Conservation (phyloP, 2,329 filamentous ascomycete species). For the Didymella pinodella region DNA sequence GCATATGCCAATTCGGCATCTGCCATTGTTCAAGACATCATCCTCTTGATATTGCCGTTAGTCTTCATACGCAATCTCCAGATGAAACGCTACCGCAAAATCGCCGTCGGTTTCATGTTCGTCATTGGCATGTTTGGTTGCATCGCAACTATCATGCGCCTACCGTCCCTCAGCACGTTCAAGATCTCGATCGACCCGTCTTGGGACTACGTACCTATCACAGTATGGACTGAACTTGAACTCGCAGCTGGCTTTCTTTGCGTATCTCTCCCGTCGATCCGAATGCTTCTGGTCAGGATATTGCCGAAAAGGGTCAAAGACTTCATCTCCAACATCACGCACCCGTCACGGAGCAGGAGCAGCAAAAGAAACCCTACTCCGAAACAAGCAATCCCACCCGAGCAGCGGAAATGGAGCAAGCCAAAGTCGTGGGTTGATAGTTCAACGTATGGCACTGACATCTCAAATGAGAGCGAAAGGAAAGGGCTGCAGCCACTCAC, state of each 20-base stretch:
- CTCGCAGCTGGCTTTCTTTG: conserved; percentile 24
- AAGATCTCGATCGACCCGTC: conserved; percentile 32
- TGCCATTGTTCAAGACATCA: conserved; percentile 38
- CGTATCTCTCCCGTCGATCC: conserved; percentile 21
- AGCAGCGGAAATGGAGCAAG: conserved; percentile 6
- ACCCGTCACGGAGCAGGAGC: conserved; percentile 14
- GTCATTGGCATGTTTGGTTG: conserved; percentile 38
- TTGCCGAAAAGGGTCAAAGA: conserved; percentile 19
- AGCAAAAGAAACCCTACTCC: conserved; percentile 1
- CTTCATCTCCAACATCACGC: conserved; percentile 21
- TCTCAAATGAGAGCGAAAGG: not conserved
- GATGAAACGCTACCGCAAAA: conserved; percentile 31
- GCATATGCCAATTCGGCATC: conserved; percentile 36
- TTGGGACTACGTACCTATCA: conserved; percentile 34
- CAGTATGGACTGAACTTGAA: conserved; percentile 36
- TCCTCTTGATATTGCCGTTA: conserved; percentile 36
- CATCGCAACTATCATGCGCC: conserved; percentile 36
- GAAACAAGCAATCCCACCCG: not conserved
- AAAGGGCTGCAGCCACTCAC: conserved; percentile 2
- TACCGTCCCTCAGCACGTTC: conserved; percentile 31
- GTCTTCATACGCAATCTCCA: conserved; percentile 34
- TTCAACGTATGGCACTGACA: not conserved
- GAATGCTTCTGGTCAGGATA: conserved; percentile 25
- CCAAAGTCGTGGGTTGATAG: conserved; percentile 7
- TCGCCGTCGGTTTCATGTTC: conserved; percentile 40